Evolutionary conservation across 2,329 filamentous ascomycete species (phyloP).

Genomic region (Atkinsonella texensis): DNA sequence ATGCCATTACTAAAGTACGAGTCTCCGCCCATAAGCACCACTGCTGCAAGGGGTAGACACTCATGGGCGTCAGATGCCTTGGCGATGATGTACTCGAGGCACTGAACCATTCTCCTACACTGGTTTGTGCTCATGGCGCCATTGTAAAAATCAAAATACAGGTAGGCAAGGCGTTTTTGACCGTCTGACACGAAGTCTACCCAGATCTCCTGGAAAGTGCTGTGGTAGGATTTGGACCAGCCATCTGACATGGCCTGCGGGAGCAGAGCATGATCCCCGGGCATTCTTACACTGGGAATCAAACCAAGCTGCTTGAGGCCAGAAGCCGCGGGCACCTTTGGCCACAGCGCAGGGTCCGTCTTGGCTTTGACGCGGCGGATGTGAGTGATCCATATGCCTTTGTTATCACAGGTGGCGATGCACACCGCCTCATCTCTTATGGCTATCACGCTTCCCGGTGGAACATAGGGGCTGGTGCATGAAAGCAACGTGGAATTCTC

Average conservation of each 20-base stretch:
- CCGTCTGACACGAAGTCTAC: slow-evolving; percentile 21
- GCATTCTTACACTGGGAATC: slow-evolving; percentile 10
- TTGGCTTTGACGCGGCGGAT: slow-evolving; percentile 25
- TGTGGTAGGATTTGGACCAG: slow-evolving; percentile 17
- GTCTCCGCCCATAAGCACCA: slow-evolving; percentile 25
- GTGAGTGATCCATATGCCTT: slow-evolving; percentile 30
- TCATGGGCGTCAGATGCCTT: slow-evolving; percentile 8
- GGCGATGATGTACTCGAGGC: slow-evolving; percentile 23
- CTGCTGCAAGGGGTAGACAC: slow-evolving; percentile 19
- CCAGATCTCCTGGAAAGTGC: slow-evolving; percentile 28
- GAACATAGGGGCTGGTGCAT: not conserved
- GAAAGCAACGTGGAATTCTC: slow-evolving; percentile 16
- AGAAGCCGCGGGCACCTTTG: slow-evolving; percentile 25
- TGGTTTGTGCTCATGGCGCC: slow-evolving; percentile 29
- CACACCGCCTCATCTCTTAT: slow-evolving; percentile 24
- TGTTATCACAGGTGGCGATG: slow-evolving; percentile 25
- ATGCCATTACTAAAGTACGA: slow-evolving; percentile 32
- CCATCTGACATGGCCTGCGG: slow-evolving; percentile 10
- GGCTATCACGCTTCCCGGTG: slow-evolving; percentile 20
- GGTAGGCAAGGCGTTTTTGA: slow-evolving; percentile 19
- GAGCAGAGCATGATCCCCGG: slow-evolving; percentile 8
- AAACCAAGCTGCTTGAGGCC: slow-evolving; percentile 23
- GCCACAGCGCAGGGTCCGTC: slow-evolving; percentile 25
- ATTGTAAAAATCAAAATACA: slow-evolving; percentile 32
- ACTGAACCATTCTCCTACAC: slow-evolving; percentile 23